These are phyloP conservation scores for Daldinia eschscholtzii DNA, from an alignment of 2,329 filamentous ascomycete species.

Conservation along the genomic window DNA sequence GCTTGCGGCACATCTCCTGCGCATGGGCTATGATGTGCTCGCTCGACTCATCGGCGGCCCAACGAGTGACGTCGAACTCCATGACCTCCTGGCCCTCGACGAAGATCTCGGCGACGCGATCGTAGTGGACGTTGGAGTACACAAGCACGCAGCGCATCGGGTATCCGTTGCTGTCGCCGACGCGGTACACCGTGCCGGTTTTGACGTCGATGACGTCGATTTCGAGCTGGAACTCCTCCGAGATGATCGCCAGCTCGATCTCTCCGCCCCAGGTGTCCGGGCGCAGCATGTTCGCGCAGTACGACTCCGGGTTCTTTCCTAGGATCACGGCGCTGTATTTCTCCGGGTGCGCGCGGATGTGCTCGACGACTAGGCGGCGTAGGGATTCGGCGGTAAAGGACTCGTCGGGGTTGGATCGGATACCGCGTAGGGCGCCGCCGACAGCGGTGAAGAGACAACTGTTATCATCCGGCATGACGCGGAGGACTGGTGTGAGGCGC, in stretches of 20 bases:
- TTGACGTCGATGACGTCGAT: constrained; percentile 87
- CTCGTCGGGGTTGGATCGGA: constrained; percentile 55
- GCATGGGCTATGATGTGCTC: constrained; percentile 80
- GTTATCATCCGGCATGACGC: constrained; percentile 98
- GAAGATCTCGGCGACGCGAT: constrained; percentile 83
- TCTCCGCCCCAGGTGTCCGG: constrained; percentile 90
- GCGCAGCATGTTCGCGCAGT: constrained; percentile 84
- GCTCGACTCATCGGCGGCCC: constrained; percentile 60
- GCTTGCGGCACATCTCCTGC: constrained; percentile 71
- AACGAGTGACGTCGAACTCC: constrained; percentile 78
- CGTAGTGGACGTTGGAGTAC: constrained; percentile 95
- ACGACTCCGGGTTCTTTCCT: constrained; percentile 77
- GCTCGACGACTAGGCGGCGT: constrained; percentile 80
- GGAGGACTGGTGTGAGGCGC: constrained; percentile 68
- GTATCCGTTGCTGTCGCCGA: constrained; percentile 76
- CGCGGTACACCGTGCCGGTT: constrained; percentile 63
- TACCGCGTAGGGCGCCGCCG: constrained; percentile 78
- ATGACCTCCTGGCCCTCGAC: constrained; percentile 70
- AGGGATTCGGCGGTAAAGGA: constrained; percentile 60
- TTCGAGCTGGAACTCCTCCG: constrained; percentile 86
- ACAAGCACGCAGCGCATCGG: constrained; percentile 80
- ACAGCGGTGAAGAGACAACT: constrained; percentile 94
- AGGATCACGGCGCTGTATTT: constrained; percentile 83
- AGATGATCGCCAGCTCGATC: constrained; percentile 89
- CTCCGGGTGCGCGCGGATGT: constrained; percentile 79